These are phyloP conservation scores for Myxozyma neotropica DNA, from an alignment of 805 yeast species.

Conservation along the genomic window DNA sequence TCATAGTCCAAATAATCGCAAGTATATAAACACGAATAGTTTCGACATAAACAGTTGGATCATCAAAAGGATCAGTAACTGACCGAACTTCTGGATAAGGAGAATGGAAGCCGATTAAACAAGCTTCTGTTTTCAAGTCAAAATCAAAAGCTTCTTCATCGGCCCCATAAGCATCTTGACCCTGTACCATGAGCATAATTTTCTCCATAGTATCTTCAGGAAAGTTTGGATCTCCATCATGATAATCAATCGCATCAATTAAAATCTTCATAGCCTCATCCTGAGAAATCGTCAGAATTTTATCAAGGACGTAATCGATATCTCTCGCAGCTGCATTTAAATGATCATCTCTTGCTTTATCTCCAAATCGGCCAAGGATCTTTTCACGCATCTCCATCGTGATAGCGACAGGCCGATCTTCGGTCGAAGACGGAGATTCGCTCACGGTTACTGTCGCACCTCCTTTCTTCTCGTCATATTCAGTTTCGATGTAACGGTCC, in stretches of 20 bases:
- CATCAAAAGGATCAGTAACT: constrained; percentile 62
- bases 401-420: neutral
- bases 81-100: constrained; percentile 73
- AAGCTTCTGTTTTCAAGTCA: constrained; percentile 19
- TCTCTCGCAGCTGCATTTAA: constrained; percentile 7
- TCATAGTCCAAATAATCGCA: constrained; percentile 41
- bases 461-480: neutral
- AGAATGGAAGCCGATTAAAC: constrained; percentile 18
- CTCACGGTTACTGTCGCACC: neutral
- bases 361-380: constrained; percentile 3
- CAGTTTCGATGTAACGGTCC: neutral
- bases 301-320: constrained; percentile 47
- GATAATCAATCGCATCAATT: constrained; percentile 44
- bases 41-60: constrained; percentile 52
- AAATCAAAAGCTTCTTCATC: constrained; percentile 16
- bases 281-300: constrained; percentile 43
- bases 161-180: constrained; percentile 15
- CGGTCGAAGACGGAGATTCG: neutral
- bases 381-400: neutral
- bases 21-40: constrained; percentile 58
- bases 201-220: constrained; percentile 45
- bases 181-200: constrained; percentile 32
- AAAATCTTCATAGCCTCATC: constrained; percentile 47
- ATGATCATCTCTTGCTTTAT: constrained; percentile 1
- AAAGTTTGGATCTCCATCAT: constrained; percentile 51